phyloP scores from a whole-genome alignment of 225 moss, liverwort and hornwort species.

The Bryoerythrophyllum caledonicum region DNA sequence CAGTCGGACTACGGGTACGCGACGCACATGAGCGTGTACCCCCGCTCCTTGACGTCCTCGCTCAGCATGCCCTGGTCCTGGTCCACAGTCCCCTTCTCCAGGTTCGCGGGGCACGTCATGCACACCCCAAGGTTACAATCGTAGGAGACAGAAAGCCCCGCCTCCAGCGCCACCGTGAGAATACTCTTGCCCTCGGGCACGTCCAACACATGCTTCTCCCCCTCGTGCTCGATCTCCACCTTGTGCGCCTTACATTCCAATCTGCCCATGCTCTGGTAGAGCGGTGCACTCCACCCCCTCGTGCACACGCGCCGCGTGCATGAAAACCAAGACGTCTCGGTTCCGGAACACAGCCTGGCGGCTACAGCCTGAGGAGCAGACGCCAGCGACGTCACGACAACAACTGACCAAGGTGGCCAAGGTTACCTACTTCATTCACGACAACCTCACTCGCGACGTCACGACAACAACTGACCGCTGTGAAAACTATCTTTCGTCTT shows the following conservation, averaged over 20 bases:
- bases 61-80: slow-evolving; percentile 96
- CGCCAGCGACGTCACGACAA: too few species aligned
- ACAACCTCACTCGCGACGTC: neutral
- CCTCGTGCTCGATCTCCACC: slow-evolving; percentile 77
- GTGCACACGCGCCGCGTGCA: slow-evolving; percentile 16
- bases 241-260: slow-evolving; percentile 79
- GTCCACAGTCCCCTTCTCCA: slow-evolving; percentile 72
- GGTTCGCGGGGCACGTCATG: slow-evolving; percentile 98
- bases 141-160: slow-evolving; percentile 66
- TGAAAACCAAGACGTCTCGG: too few species aligned
- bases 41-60: slow-evolving; percentile 81
- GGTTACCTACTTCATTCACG: slow-evolving; percentile 1
- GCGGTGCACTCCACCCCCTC: neutral
- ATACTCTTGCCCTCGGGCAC: slow-evolving; percentile 86
- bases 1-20: slow-evolving; percentile 85
- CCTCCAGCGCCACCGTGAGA: slow-evolving; percentile 71
- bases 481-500: slow-evolving; percentile 16
- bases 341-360: slow-evolving; percentile 26
- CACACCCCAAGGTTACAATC: slow-evolving; percentile 98
- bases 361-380: slow-evolving; percentile 48
- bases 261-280: slow-evolving; percentile 5
- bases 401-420: slow-evolving; percentile 54
- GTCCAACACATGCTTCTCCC: slow-evolving; percentile 60
- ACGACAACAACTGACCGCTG: too few species aligned
- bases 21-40: slow-evolving; percentile 95